phyloP scores from a whole-genome alignment of 2,329 filamentous ascomycete species.

The Cryphonectria naterciae region DNA sequence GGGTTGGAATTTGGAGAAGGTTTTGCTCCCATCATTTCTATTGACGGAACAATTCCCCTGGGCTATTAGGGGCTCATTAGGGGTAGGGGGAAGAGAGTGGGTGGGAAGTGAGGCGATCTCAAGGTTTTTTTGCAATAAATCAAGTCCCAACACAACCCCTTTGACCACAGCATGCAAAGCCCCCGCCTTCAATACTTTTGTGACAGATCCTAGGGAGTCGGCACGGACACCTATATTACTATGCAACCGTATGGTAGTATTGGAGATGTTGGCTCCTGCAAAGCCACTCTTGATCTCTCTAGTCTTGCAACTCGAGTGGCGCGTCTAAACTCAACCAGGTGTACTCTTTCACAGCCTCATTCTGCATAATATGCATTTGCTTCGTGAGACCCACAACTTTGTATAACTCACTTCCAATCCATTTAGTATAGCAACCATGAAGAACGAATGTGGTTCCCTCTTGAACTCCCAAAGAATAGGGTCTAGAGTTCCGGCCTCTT shows the following conservation, averaged over 20 bases:
- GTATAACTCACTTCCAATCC: background rate
- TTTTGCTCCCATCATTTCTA: conserved; percentile 5
- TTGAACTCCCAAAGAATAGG: background rate
- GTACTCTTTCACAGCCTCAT: background rate
- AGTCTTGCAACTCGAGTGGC: background rate
- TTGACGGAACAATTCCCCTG: conserved; percentile 29
- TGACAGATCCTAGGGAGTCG: background rate
- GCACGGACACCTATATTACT: background rate
- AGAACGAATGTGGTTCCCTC: background rate
- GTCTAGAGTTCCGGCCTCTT: too few relatives aligned
- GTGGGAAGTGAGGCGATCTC: background rate
- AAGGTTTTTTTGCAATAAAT: background rate
- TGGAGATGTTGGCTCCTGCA: too few relatives aligned
- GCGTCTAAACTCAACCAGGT: background rate
- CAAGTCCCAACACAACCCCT: background rate
- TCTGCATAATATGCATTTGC: too few relatives aligned
- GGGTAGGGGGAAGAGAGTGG: too few relatives aligned
- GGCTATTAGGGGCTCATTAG: background rate
- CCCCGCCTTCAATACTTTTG: background rate
- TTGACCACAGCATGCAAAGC: too few relatives aligned
- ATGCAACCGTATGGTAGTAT: background rate
- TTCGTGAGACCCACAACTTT: background rate
- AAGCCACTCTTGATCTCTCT: background rate
- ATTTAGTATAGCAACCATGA: background rate
- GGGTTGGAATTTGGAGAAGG: background rate